Base-by-base conservation (phyloP, 208 protist species). In the Leishmania major region DNA sequence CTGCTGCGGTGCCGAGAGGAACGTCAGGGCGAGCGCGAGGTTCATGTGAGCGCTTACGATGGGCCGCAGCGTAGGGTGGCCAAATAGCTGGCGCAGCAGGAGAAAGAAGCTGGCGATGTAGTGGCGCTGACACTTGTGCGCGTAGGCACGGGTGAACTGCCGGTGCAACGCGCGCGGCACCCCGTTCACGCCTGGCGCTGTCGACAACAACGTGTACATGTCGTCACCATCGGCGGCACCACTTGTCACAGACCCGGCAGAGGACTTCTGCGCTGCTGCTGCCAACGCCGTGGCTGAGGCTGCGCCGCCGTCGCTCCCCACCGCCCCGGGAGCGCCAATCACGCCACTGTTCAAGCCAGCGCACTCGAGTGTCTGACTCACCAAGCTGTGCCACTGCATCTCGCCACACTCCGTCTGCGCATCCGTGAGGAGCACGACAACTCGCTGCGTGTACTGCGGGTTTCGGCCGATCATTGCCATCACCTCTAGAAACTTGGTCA, bases 401-500 rank as follows among this genome's bases (percentile, higher is more conserved):
- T 94, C 92, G 40, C 72, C 79, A 75, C 93, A 96, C 69, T 93
- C 87, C 11, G 81, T 85, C 78, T 97, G 95, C 40, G 91, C 92
- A 70, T 87, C 85, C 45, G 86, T 89, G 59, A 97, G 88, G 25
- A 96, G 85, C 19, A 82, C 84, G 2, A 91, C 88, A 6, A 97
- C 89, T 13, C 95, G 92, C 69, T 92, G 85, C 75, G 91, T 92
- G 78, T 96, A 96, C 78, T 94, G 89, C 62, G 87, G 86, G 83
- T 97, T 92, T 67, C 93, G 85, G 31, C 90, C 90, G 84, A 97
- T 96, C 91, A 96, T 96, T 17, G 91, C 77, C n/a, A 97, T 87
- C n/a, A 96, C 90, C 66, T 94, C 87, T 17, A 97, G 47, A 72
- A 96, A 96, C 40, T 78, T 83, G 15, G 89, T 87, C 45, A 96